Evolutionary conservation across 805 yeast genomes (phyloP).

Genomic region (Pichia californica): DNA sequence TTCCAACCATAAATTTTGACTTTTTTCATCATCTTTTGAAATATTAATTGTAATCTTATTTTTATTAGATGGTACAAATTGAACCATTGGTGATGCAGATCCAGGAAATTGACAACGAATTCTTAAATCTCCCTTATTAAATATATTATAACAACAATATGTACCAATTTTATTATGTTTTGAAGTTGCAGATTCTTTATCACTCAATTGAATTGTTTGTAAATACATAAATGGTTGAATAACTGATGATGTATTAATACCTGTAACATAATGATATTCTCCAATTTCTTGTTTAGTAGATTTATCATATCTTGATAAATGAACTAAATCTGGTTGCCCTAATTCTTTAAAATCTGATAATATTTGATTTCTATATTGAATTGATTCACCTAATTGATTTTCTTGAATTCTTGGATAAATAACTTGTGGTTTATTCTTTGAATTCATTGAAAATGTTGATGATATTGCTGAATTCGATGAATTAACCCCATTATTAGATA

Average conservation of each 20-base stretch:
- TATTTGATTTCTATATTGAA: slow-evolving; percentile 41
- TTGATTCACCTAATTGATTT: slow-evolving; percentile 43
- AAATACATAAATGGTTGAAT: slow-evolving; percentile 52
- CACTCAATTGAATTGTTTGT: slow-evolving; percentile 39
- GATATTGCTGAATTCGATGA: background rate
- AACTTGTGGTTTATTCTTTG: slow-evolving; percentile 17
- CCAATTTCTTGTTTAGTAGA: slow-evolving; percentile 43
- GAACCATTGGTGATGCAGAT: slow-evolving; percentile 28
- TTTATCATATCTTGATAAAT: slow-evolving; percentile 38
- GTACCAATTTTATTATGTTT: slow-evolving; percentile 38
- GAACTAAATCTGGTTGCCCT: slow-evolving; percentile 74
- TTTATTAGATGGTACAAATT: slow-evolving; percentile 47
- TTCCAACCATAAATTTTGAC: slow-evolving; percentile 51
- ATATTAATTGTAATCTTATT: slow-evolving; percentile 13
- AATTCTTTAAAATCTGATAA: slow-evolving; percentile 42
- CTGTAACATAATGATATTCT: slow-evolving; percentile 48
- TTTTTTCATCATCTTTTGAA: slow-evolving; percentile 48
- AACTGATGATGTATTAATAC: slow-evolving; percentile 45
- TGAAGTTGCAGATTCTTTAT: slow-evolving; percentile 19
- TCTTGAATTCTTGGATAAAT: slow-evolving; percentile 37
- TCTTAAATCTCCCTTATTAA: slow-evolving; percentile 67
- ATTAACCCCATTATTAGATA: too few species aligned
- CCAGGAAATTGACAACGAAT: slow-evolving; percentile 56
- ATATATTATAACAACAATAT: slow-evolving; percentile 66
- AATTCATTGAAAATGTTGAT: slow-evolving; percentile 2